Percentiles rank a stretch among this genome's conserved stretches.
Conservation (phyloP, 345 rosid genomes). For the Odontarrhena argentea region DNA sequence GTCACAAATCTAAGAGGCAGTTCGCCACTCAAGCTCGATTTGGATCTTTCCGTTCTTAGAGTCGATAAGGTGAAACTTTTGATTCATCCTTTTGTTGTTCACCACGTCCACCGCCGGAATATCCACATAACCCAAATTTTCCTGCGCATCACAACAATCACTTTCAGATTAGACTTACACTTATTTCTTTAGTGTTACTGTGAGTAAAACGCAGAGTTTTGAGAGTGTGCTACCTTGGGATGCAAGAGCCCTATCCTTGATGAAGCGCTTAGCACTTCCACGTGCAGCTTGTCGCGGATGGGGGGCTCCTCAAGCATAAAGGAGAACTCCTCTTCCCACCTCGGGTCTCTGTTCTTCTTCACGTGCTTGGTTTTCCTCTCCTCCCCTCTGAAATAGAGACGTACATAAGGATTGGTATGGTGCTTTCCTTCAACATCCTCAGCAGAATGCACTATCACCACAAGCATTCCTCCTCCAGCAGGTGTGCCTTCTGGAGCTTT, state of each 20-base stretch:
- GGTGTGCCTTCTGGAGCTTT: constrained; percentile 91
- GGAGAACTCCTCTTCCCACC: constrained; percentile 88
- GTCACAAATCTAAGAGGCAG: constrained; percentile 47
- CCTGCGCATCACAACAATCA: constrained; percentile 49
- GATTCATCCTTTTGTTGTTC: constrained; percentile 81
- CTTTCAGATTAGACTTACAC: constrained; percentile 3
- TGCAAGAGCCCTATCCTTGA: constrained; percentile 82
- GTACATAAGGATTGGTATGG: constrained; percentile 80
- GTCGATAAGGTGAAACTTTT: constrained; percentile 89
- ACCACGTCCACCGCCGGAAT: constrained; percentile 77
- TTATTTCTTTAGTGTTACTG: constrained; percentile 1
- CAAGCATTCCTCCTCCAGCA: constrained; percentile 80
- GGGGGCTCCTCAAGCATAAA: constrained; percentile 86
- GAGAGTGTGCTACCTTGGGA: constrained; percentile 63
- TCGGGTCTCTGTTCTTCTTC: constrained; percentile 92
- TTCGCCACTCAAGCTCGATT: constrained; percentile 89
- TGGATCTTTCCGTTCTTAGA: constrained; percentile 85
- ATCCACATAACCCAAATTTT: constrained; percentile 72
- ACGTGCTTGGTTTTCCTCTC: constrained; percentile 79
- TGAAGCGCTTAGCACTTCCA: constrained; percentile 79
- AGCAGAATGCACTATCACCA: constrained; percentile 78
- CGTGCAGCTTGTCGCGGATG: constrained; percentile 63
- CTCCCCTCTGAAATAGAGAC: constrained; percentile 75
- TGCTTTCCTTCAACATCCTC: constrained; percentile 93
- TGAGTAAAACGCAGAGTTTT: neutral